Evolutionary conservation across 202 grass and related monocot species (phyloP).

Genomic region (Panicum hallii): DNA sequence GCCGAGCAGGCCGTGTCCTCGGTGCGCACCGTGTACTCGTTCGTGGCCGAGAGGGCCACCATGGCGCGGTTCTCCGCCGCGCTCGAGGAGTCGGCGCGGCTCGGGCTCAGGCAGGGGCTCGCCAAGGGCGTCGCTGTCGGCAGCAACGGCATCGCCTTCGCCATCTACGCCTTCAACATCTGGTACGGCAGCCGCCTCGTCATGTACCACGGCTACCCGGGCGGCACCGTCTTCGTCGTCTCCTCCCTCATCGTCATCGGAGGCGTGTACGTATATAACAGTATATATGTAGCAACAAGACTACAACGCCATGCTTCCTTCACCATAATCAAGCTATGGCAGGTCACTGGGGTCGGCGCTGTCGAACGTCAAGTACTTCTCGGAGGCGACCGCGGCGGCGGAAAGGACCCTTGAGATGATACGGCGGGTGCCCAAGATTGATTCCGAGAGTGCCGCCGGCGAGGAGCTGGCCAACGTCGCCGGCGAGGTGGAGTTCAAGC

Average conservation of each 20-base stretch:
- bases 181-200: conserved; percentile 85
- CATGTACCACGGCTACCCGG: conserved; percentile 72
- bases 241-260: conserved; percentile 55
- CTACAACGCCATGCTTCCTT: no score
- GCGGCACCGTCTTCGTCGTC: conserved; percentile 73
- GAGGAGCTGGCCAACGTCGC: conserved; percentile 54
- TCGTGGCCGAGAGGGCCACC: conserved; percentile 60
- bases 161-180: conserved; percentile 72
- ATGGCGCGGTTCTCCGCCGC: conserved; percentile 63
- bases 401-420: conserved; percentile 65
- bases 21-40: conserved; percentile 68
- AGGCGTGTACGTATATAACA: conserved; percentile 21
- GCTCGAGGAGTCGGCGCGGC: conserved; percentile 61
- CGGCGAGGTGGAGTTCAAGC: conserved; percentile 78
- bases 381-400: conserved; percentile 72
- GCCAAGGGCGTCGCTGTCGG: conserved; percentile 75
- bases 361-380: conserved; percentile 84
- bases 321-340: no score
- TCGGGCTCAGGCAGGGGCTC: conserved; percentile 68
- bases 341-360: conserved; percentile 71
- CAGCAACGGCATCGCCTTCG: conserved; percentile 70
- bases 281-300: no score
- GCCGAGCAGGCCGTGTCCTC: conserved; percentile 78
- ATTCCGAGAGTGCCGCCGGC: conserved; percentile 64
- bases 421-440: conserved; percentile 71